Percentiles rank a stretch among this genome's conserved stretches.
These are phyloP conservation scores for Huiozyma sinensis DNA, from an alignment of 805 yeast genomes.

Conservation along the genomic window DNA sequence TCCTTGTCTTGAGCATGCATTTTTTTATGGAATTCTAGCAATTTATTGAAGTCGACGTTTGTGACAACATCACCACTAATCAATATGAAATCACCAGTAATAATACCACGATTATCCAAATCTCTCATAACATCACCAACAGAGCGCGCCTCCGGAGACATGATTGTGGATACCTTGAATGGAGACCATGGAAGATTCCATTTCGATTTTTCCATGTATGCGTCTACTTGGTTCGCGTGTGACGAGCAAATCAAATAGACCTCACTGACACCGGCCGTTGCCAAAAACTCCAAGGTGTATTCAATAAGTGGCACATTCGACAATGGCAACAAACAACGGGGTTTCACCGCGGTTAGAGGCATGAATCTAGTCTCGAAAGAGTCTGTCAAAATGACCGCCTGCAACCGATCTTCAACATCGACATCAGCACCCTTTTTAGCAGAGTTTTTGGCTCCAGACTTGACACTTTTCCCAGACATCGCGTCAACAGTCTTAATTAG, in stretches of 20 bases:
- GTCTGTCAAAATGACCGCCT: conserved; percentile 91
- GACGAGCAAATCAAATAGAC: conserved; percentile 84
- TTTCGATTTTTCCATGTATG: conserved; percentile 62
- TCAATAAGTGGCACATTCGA: conserved; percentile 92
- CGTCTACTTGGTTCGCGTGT: conserved; percentile 81
- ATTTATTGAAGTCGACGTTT: conserved; percentile 69
- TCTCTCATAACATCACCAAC: conserved; percentile 98
- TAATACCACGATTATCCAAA: conserved; percentile 79
- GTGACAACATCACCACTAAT: conserved; percentile 95
- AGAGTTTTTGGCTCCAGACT: conserved; percentile 5
- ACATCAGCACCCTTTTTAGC: conserved; percentile 40
- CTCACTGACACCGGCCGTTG: conserved; percentile 81
- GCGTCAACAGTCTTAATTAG: background rate
- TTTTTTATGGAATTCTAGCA: conserved; percentile 60
- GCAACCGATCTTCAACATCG: conserved; percentile 64
- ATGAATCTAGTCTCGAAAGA: conserved; percentile 85
- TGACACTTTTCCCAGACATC: conserved; percentile 15
- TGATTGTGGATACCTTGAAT: conserved; percentile 65
- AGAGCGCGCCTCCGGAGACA: conserved; percentile 77
- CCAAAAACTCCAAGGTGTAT: conserved; percentile 88
- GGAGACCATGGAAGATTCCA: conserved; percentile 68
- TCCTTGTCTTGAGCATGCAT: conserved; percentile 72
- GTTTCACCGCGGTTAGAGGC: conserved; percentile 79
- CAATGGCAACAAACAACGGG: conserved; percentile 84
- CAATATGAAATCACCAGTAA: conserved; percentile 79